A percentile compares a stretch with the other conserved stretches of the same genome.
These are phyloP conservation scores for Miscanthus sacchariflorus DNA, from an alignment of 202 grass and related monocot species.

Conservation along the genomic window DNA sequence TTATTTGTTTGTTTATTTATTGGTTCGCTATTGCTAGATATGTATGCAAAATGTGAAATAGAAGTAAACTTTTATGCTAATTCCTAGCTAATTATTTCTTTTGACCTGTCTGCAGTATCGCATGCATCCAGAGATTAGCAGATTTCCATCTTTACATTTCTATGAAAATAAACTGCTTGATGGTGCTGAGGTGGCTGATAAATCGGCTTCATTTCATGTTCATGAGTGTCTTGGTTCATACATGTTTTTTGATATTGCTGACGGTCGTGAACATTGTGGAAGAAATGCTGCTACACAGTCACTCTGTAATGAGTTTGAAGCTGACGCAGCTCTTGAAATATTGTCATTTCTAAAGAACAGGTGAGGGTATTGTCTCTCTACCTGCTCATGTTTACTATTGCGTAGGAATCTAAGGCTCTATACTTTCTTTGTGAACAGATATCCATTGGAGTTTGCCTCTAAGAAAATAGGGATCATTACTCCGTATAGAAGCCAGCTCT, in stretches of 20 bases:
- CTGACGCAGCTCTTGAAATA: slow-evolving; percentile 77
- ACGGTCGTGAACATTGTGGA: slow-evolving; percentile 75
- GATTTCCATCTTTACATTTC: slow-evolving; percentile 96
- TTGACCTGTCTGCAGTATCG: slow-evolving; percentile 73
- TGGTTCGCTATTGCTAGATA: slow-evolving; percentile 13
- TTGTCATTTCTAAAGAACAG: slow-evolving; percentile 75
- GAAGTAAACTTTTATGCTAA: slow-evolving; percentile 33
- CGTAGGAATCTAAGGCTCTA: slow-evolving; percentile 39
- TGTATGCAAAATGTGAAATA: slow-evolving; percentile 34
- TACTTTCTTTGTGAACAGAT: slow-evolving; percentile 66
- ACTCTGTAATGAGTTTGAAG: slow-evolving; percentile 88
- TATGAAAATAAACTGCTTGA: slow-evolving; percentile 94
- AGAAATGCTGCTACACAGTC: slow-evolving; percentile 79
- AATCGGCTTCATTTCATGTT: slow-evolving; percentile 80
- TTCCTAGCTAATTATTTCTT: slow-evolving; percentile 34
- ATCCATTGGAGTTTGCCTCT: slow-evolving; percentile 71
- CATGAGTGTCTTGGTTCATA: slow-evolving; percentile 82
- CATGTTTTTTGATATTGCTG: slow-evolving; percentile 96
- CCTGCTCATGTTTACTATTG: slow-evolving; percentile 18
- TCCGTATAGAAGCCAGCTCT: slow-evolving; percentile 94
- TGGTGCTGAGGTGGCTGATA: slow-evolving; percentile 68
- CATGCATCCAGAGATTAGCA: slow-evolving; percentile 97
- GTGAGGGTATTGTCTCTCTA: slow-evolving; percentile 54
- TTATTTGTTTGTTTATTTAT: background rate
- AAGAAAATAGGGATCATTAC: slow-evolving; percentile 94